These are phyloP conservation scores for Liquidambar formosana DNA, from an alignment of 164 flowering plant genomes.

Conservation along the genomic window DNA sequence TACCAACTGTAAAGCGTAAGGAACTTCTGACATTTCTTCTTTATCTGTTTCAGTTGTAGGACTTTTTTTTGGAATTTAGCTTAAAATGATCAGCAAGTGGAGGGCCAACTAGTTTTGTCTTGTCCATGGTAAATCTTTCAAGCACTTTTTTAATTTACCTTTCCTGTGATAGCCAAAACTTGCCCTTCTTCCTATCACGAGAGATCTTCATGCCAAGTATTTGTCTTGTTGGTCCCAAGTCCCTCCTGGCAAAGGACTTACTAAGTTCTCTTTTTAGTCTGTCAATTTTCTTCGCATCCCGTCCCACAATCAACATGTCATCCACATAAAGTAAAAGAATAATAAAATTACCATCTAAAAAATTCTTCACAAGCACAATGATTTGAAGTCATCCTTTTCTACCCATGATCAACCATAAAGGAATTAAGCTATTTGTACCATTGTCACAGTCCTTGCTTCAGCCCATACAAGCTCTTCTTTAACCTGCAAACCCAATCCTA, in stretches of 20 bases:
- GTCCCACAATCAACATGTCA: too few relatives aligned
- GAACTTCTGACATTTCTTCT: neutral
- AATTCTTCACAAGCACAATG: too few relatives aligned
- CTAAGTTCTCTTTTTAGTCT: neutral
- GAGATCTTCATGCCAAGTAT: too few relatives aligned
- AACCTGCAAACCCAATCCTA: conserved; percentile 4
- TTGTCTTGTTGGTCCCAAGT: too few relatives aligned
- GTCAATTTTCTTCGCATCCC: too few relatives aligned
- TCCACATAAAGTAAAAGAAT: too few relatives aligned
- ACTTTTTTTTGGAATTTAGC: neutral
- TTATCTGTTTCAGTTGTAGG: neutral
- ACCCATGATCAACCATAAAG: neutral
- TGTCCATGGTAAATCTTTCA: neutral
- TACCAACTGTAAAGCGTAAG: conserved; percentile 1
- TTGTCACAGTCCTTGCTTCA: conserved; percentile 5
- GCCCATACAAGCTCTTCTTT: conserved; percentile 11
- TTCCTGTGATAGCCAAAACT: conserved; percentile 5
- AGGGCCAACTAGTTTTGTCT: neutral
- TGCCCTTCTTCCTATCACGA: neutral
- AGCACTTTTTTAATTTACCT: neutral
- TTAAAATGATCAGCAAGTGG: neutral
- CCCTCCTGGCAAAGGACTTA: too few relatives aligned
- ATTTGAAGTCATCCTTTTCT: neutral
- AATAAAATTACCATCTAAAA: too few relatives aligned
- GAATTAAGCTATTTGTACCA: neutral